Conservation (phyloP, 805 yeast species). For the Grigorovia jiainica region DNA sequence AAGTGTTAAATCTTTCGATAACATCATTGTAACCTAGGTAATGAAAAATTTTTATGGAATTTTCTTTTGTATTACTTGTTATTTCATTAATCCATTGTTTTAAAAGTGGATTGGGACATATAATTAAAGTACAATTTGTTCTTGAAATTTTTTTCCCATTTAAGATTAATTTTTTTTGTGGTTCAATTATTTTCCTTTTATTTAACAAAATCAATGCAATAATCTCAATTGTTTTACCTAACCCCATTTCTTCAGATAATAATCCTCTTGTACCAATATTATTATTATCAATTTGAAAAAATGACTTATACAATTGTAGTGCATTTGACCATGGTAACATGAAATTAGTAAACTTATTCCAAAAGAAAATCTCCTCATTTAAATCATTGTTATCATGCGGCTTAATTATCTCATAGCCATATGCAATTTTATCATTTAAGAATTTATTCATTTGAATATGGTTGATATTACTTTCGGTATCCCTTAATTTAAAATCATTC, state of each 20-base stretch:
- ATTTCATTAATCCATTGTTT: slow-evolving; percentile 84
- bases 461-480: neutral
- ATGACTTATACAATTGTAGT: slow-evolving; percentile 8
- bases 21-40: slow-evolving; percentile 50
- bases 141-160: slow-evolving; percentile 26
- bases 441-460: slow-evolving; percentile 8
- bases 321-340: slow-evolving; percentile 12
- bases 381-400: neutral
- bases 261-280: slow-evolving; percentile 40
- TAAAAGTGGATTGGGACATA: slow-evolving; percentile 78
- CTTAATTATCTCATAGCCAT: slow-evolving; percentile 21
- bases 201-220: slow-evolving; percentile 56
- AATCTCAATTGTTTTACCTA: slow-evolving; percentile 89
- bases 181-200: slow-evolving; percentile 34
- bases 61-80: slow-evolving; percentile 27
- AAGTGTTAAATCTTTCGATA: slow-evolving; percentile 18
- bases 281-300: neutral
- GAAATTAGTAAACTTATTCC: slow-evolving; percentile 29
- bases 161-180: slow-evolving; percentile 2
- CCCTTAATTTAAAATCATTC: neutral
- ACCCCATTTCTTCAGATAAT: slow-evolving; percentile 92
- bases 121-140: slow-evolving; percentile 65
- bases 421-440: slow-evolving; percentile 19
- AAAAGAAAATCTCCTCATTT: slow-evolving; percentile 7
- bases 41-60: slow-evolving; percentile 44